These are phyloP conservation scores for Bacidia rubella DNA, from an alignment of 495 filamentous ascomycete species.

Conservation along the genomic window DNA sequence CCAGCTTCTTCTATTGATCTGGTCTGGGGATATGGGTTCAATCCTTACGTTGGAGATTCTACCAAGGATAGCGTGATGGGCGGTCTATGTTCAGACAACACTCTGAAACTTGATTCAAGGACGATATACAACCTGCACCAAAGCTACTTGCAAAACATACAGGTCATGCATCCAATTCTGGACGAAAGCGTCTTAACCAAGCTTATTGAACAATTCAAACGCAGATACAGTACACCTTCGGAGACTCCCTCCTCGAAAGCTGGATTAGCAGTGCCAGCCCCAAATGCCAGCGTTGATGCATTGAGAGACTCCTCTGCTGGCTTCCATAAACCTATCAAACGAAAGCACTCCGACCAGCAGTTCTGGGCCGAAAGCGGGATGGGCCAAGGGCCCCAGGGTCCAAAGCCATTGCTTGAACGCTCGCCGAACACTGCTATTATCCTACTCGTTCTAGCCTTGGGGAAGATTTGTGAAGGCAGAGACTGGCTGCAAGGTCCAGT, in stretches of 20 bases:
- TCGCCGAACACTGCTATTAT: slow-evolving; percentile 64
- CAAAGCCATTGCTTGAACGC: slow-evolving; percentile 30
- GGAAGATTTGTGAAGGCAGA: slow-evolving; percentile 62
- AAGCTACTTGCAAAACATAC: slow-evolving; percentile 67
- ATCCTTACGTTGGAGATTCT: slow-evolving; percentile 10
- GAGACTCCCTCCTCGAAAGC: slow-evolving; percentile 9
- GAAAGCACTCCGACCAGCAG: slow-evolving; percentile 35
- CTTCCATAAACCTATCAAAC: slow-evolving; percentile 32
- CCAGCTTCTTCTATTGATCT: slow-evolving; percentile 19
- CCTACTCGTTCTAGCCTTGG: slow-evolving; percentile 70
- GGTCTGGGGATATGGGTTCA: slow-evolving; percentile 27
- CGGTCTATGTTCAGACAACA: slow-evolving; percentile 45
- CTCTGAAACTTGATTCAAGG: slow-evolving; percentile 47
- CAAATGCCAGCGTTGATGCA: slow-evolving; percentile 25
- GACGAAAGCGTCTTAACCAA: slow-evolving; percentile 34
- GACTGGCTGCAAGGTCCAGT: slow-evolving; percentile 45
- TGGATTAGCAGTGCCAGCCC: slow-evolving; percentile 13
- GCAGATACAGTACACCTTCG: slow-evolving; percentile 22
- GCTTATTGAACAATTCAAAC: slow-evolving; percentile 41
- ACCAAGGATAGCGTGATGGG: slow-evolving; percentile 21
- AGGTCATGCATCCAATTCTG: slow-evolving; percentile 84
- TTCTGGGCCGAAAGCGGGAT: slow-evolving; percentile 8
- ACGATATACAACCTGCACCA: slow-evolving; percentile 50
- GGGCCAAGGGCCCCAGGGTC: slow-evolving; percentile 21
- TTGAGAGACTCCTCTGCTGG: slow-evolving; percentile 21